Base-by-base conservation (phyloP, 176 grass and related monocot species). In the Phoenix roebelenii region DNA sequence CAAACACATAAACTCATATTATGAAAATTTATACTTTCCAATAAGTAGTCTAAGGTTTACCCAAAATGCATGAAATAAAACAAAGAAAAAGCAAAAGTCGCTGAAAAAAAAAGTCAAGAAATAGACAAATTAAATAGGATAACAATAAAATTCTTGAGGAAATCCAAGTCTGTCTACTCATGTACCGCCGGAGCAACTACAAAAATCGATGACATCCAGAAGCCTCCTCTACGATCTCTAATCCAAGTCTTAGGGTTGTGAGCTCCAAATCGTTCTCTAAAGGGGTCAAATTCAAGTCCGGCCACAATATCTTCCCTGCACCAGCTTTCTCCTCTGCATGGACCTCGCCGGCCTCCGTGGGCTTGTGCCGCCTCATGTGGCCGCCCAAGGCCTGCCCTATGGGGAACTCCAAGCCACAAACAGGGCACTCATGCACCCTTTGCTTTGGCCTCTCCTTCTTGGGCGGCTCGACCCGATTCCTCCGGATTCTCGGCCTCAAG, bases 301-400 rank as follows among this genome's bases (percentile, higher is more conserved):
- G 25, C 52, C 65, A 56, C 16, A 4, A 23, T 16, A 65, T 22
- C 15, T 65, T 18, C 63, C 22, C 25, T 35, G 32, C 60, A 20
- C 25, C 29, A 19, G 15, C 25, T 5, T 29, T 17, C 18, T 64
- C 22, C 24, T 10, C 19, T 51, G 16, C 15, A 4, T 17, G 25
- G 3, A 5, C 7, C 64, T 22, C 17, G 12, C 18, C 20, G 1
- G 63, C 49, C 23, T 7, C 63, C 23, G 17, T 12, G 17, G 16
- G 4, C 18, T 55, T 68, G 52, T 68, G 65, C 17, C 65, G 52
- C 25, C 65, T 52, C 65, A 68, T 68, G 65, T 68, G 65, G 26
- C 65, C 65, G n/a, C 65, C 65, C n/a, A 68, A 52, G 7, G 65
- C 65, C 65, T 68, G 65, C 52, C 65, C 65, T 51, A 68, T 68